Conservation (phyloP, 108 stramenopile species). For the Conticribra weissflogii region DNA sequence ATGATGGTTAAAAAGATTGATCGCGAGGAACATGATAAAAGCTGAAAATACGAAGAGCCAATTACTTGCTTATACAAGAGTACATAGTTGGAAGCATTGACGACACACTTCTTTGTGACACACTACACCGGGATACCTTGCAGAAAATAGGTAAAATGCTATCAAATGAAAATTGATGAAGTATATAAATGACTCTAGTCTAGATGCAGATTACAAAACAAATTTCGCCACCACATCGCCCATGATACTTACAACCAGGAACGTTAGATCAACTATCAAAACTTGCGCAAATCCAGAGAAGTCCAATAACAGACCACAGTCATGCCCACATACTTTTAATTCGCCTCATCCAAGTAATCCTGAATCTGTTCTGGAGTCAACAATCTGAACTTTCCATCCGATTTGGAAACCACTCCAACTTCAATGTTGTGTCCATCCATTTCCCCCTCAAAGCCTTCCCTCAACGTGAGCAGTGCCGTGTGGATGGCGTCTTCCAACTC, state of each 20-base stretch:
- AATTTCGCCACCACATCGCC: not conserved
- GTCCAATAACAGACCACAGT: not conserved
- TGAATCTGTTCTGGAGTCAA: constrained; percentile 98
- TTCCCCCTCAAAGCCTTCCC: constrained; percentile 99
- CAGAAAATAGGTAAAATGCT: too few species aligned
- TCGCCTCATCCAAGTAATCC: constrained; percentile 98
- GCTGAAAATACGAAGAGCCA: too few species aligned
- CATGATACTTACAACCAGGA: not conserved
- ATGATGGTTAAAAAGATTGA: too few species aligned
- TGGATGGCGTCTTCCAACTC: constrained; percentile 99
- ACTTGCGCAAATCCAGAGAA: not conserved
- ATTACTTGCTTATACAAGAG: not conserved
- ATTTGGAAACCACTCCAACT: constrained; percentile 89
- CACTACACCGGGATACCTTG: too few species aligned
- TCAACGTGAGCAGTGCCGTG: constrained; percentile 95
- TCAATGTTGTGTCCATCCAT: constrained; percentile 99
- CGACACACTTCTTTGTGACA: too few species aligned
- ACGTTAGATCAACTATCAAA: too few species aligned
- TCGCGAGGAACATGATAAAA: too few species aligned
- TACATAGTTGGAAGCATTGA: too few species aligned
- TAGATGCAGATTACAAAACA: not conserved
- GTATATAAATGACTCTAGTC: not conserved
- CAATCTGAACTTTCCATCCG: constrained; percentile 90
- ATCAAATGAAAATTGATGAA: too few species aligned
- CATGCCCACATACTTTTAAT: constrained; percentile 39